Conservation (phyloP, 768 basidiomycete genomes). For the Saitozyma sp. region DNA sequence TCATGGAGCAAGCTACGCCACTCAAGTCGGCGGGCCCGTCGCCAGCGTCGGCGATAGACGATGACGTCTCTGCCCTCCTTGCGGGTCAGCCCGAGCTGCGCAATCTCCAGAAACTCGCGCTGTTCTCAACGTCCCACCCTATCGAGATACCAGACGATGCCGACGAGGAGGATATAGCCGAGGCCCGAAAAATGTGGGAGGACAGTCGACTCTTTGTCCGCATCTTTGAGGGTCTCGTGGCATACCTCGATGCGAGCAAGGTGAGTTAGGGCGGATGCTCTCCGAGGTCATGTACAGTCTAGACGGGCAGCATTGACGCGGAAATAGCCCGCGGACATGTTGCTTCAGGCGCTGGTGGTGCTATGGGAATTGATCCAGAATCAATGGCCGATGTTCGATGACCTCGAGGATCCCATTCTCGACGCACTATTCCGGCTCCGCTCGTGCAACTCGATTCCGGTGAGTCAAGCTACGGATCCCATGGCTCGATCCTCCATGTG, state of each 20-base stretch:
- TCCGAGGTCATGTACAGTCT: too few species aligned
- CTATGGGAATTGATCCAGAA: slow-evolving; percentile 81
- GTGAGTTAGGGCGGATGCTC: slow-evolving; percentile 55
- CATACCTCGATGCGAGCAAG: slow-evolving; percentile 64
- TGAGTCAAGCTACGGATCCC: slow-evolving; percentile 52
- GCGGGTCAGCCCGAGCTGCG: slow-evolving; percentile 59
- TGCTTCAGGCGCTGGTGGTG: slow-evolving; percentile 77
- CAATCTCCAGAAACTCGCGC: slow-evolving; percentile 66
- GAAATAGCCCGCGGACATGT: slow-evolving; percentile 56
- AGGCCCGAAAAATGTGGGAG: slow-evolving; percentile 64
- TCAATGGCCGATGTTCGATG: slow-evolving; percentile 71
- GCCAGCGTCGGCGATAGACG: slow-evolving; percentile 58
- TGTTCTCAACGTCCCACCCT: slow-evolving; percentile 31
- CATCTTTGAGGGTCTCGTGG: slow-evolving; percentile 66
- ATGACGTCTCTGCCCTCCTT: slow-evolving; percentile 63
- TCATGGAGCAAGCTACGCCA: slow-evolving; percentile 59
- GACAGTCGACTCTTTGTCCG: slow-evolving; percentile 69
- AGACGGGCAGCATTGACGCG: neutral
- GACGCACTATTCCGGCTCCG: slow-evolving; percentile 68
- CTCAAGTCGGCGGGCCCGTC: slow-evolving; percentile 51
- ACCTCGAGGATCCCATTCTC: slow-evolving; percentile 75
- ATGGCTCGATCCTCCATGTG: neutral
- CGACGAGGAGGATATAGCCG: slow-evolving; percentile 20
- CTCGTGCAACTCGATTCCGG: slow-evolving; percentile 70
- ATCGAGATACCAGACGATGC: slow-evolving; percentile 14